phyloP scores from a whole-genome alignment of 305 asterid genomes.

The Salvia sclarea region DNA sequence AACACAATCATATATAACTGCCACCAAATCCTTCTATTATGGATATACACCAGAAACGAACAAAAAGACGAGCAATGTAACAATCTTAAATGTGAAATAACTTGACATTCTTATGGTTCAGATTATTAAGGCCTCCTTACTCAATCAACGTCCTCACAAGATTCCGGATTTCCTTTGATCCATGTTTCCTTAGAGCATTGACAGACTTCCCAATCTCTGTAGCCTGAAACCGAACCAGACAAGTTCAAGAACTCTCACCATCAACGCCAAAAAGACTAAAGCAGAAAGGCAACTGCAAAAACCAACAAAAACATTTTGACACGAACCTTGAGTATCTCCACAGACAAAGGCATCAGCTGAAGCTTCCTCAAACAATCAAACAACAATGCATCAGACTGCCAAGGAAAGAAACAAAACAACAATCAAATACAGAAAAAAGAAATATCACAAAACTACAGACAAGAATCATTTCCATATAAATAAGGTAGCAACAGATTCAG shows the following conservation, averaged over 20 bases:
- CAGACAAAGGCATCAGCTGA: constrained; percentile 70
- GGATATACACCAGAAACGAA: not conserved
- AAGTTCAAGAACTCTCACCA: constrained; percentile 22
- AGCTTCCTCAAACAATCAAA: constrained; percentile 76
- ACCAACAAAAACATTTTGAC: not conserved
- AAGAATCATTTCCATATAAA: not conserved
- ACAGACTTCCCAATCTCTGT: constrained; percentile 71
- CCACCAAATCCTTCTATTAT: not conserved
- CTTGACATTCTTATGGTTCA: not conserved
- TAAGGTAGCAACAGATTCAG: not conserved
- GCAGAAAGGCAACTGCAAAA: constrained; percentile 1
- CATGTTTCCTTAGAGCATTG: constrained; percentile 54
- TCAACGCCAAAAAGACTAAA: constrained; percentile 21
- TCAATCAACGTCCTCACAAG: constrained; percentile 48
- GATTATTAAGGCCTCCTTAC: constrained; percentile 40
- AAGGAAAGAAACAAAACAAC: constrained; percentile 22
- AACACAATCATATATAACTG: not conserved
- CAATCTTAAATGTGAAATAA: constrained; percentile 21
- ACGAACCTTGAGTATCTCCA: constrained; percentile 82
- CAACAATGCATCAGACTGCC: constrained; percentile 58
- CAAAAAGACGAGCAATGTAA: not conserved
- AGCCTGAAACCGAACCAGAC: constrained; percentile 46
- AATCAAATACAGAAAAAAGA: constrained; percentile 26
- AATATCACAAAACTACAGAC: not conserved
- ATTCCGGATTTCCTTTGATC: constrained; percentile 51